Percentiles rank a stretch among this genome's conserved stretches.
Conservation (phyloP, 306 rosid species). For the Crotalaria pallida region DNA sequence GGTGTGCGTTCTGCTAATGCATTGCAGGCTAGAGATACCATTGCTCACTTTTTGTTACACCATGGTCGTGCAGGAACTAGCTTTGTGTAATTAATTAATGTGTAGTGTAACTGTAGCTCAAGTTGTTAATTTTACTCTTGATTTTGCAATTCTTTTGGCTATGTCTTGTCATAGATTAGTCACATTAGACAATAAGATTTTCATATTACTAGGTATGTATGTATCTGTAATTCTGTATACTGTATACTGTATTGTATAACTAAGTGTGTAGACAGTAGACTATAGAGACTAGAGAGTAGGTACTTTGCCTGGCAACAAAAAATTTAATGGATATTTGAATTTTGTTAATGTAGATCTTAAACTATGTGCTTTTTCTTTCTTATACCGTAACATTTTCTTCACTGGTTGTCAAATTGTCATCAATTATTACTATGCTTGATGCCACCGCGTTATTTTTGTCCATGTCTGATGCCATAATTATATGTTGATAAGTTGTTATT, state of each 20-base stretch:
- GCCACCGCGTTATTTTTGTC: neutral
- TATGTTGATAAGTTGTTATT: too few relatives aligned
- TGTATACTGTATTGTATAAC: neutral
- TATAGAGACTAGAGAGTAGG: too few relatives aligned
- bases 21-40: constrained; percentile 49
- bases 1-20: constrained; percentile 30
- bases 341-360: neutral
- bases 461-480: neutral
- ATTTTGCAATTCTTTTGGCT: constrained; percentile 21
- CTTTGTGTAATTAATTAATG: too few relatives aligned
- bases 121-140: neutral
- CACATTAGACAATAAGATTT: constrained; percentile 12
- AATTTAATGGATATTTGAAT: neutral
- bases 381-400: neutral
- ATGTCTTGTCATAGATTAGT: neutral
- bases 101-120: neutral
- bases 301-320: neutral
- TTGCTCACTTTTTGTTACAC: constrained; percentile 69
- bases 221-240: neutral
- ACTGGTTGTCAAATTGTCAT: neutral
- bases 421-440: neutral
- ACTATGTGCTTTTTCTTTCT: neutral
- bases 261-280: too few relatives aligned
- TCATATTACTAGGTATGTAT: neutral
- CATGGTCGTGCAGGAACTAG: constrained; percentile 49